Base-by-base conservation (phyloP, 331 rosid genomes). In the Ulmus americana region DNA sequence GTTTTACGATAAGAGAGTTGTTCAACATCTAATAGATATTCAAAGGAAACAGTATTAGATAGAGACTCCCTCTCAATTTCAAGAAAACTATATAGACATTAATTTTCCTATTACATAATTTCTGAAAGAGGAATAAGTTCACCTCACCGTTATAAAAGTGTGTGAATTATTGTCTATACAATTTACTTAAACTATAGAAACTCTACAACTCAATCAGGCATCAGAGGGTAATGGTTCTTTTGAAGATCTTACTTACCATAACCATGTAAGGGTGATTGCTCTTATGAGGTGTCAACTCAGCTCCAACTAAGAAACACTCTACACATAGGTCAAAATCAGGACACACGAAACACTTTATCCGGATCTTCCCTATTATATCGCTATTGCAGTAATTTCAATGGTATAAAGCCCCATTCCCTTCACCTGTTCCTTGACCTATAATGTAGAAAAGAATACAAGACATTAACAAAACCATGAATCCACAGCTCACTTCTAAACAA, bases 341-440 rank as follows among this genome's bases (percentile, higher is more conserved):
- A 85, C 99, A 94, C 72, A 71, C 39, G 51, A 77, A 84, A 75
- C 99, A 94, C 84, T 94, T 94, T 60, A 90, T 94, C 44, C 95
- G 95, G 71, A 94, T 82, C 79, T 87, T 94, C 55, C 99, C 99
- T 0, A 96, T 82, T 69, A 94, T 87, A 76, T 94, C 99, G 77
- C 90, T 94, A 80, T 90, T 85, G 82, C 99, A 94, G 75, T 90
- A 94, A 70, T 94, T 94, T 84, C 99, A 94, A 76, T 94, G 99
- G 79, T 94, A 90, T 72, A 82, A 65, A 62, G 95, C 99, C 74
- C 77, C 82, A 61, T 92, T 92, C 46, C 97, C 97, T 52, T 87
- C 99, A 62, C 84, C 72, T 47, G 85, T 39, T 56, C 90, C 99
- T 75, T 82, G 99, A 64, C 97, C 99, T 94, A 54, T 5, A 54